A percentile compares a stretch with the other conserved stretches of the same genome.
Conservation (phyloP, 257 asterid genomes). For the Anisodus acutangulus region DNA sequence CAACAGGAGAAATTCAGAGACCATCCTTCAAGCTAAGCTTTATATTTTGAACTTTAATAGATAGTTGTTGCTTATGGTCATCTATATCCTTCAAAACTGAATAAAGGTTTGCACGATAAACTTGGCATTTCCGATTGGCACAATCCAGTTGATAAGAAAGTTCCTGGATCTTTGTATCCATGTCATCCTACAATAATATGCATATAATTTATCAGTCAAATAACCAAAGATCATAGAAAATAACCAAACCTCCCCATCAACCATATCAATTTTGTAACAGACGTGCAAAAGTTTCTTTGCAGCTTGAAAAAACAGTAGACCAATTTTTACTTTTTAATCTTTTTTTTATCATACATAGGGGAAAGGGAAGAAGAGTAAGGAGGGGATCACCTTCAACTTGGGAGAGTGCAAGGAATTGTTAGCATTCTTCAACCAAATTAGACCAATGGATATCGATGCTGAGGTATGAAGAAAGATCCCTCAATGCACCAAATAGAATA, state of each 20-base stretch:
- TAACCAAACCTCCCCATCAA: not conserved
- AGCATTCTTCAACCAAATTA: not conserved
- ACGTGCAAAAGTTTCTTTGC: conserved; percentile 26
- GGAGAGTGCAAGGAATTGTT: conserved; percentile 12
- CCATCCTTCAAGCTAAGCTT: conserved; percentile 79
- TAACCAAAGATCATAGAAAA: conserved; percentile 21
- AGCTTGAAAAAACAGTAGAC: not conserved
- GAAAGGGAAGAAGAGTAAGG: not conserved
- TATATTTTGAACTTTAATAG: conserved; percentile 73
- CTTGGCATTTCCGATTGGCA: conserved; percentile 80
- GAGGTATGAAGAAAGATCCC: not conserved
- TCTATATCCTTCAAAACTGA: conserved; percentile 87
- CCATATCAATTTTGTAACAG: not conserved
- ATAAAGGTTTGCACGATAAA: conserved; percentile 72
- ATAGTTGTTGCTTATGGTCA: conserved; percentile 79
- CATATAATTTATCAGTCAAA: conserved; percentile 28
- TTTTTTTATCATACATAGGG: not conserved
- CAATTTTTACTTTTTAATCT: too few relatives aligned
- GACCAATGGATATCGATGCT: not conserved
- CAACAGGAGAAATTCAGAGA: conserved; percentile 39
- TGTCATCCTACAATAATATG: conserved; percentile 64
- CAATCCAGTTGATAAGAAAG: conserved; percentile 66
- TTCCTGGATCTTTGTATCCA: conserved; percentile 72
- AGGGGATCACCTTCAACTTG: not conserved
- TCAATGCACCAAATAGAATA: conserved; percentile 17